A percentile compares a stretch with the other conserved stretches of the same genome.
phyloP scores from a whole-genome alignment of 495 filamentous ascomycete species.

The Aspergillus kassunensis region DNA sequence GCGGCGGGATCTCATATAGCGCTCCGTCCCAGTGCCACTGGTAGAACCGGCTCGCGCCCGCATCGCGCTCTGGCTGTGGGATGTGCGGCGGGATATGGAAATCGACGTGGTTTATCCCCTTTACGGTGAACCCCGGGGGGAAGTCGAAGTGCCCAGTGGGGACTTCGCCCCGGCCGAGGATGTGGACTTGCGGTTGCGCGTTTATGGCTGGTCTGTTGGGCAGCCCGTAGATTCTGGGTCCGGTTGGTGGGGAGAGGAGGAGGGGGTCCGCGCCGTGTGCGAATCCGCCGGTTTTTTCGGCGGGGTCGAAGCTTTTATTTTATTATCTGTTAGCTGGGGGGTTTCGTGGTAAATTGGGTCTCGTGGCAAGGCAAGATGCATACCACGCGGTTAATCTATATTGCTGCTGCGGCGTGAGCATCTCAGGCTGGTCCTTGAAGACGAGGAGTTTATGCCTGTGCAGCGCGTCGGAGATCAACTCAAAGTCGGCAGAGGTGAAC shows the following conservation, averaged over 20 bases:
- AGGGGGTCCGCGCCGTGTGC: constrained; percentile 5
- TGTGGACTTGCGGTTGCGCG: constrained; percentile 7
- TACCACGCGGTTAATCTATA: constrained; percentile 5
- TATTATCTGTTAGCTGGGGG: not conserved
- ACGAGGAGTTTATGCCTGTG: constrained; percentile 4
- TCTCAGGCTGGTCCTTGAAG: constrained; percentile 2
- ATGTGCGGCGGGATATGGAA: constrained; percentile 8
- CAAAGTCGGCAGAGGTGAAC: constrained; percentile 6
- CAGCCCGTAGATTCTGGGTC: constrained; percentile 3
- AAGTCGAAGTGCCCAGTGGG: constrained; percentile 3
- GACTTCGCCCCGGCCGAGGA: constrained; percentile 2
- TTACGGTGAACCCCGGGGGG: not conserved
- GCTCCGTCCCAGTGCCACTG: constrained; percentile 10
- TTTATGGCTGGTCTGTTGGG: constrained; percentile 7
- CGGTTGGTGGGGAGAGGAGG: not conserved
- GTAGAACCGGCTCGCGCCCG: constrained; percentile 3
- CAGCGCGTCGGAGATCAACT: not conserved
- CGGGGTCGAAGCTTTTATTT: not conserved
- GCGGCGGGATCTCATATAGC: constrained; percentile 4
- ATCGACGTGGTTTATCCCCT: not conserved
- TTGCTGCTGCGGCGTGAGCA: constrained; percentile 4
- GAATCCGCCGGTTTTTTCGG: constrained; percentile 4
- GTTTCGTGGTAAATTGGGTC: not conserved
- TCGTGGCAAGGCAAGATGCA: no score
- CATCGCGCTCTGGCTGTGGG: not conserved